phyloP scores from a whole-genome alignment of 257 asterid genomes.

The Gentiana straminea region DNA sequence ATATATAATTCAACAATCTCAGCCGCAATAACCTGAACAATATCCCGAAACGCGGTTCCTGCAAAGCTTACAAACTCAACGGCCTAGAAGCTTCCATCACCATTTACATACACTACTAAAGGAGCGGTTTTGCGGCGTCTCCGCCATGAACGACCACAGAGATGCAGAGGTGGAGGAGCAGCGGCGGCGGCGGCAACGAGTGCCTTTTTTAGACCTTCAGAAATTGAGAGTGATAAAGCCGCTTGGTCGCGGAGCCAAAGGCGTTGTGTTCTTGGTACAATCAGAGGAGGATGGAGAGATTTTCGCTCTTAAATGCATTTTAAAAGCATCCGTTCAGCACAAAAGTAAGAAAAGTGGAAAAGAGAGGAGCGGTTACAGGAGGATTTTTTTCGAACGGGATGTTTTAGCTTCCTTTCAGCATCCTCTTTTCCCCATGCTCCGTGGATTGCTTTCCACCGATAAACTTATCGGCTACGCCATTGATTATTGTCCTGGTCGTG shows the following conservation, averaged over 20 bases:
- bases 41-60: too few relatives aligned
- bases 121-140: neutral
- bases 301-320: conserved; percentile 62
- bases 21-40: too few relatives aligned
- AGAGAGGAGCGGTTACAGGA: conserved; percentile 25
- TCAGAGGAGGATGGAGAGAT: conserved; percentile 31
- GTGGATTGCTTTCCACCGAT: conserved; percentile 56
- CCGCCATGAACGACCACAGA: too few relatives aligned
- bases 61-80: too few relatives aligned
- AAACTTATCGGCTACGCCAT: conserved; percentile 71
- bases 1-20: too few relatives aligned
- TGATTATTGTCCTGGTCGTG: conserved; percentile 85
- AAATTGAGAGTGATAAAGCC: conserved; percentile 47
- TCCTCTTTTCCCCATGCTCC: conserved; percentile 76
- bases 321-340: conserved; percentile 48
- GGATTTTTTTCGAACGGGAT: conserved; percentile 50
- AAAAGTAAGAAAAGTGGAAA: neutral
- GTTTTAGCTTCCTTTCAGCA: conserved; percentile 45
- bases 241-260: conserved; percentile 94
- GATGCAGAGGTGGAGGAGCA: neutral
- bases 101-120: too few relatives aligned
- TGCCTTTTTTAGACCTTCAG: conserved; percentile 25
- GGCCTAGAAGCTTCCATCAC: too few relatives aligned
- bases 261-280: conserved; percentile 66
- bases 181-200: neutral